Conservation (phyloP, 306 rosid species). For the Parietaria judaica region DNA sequence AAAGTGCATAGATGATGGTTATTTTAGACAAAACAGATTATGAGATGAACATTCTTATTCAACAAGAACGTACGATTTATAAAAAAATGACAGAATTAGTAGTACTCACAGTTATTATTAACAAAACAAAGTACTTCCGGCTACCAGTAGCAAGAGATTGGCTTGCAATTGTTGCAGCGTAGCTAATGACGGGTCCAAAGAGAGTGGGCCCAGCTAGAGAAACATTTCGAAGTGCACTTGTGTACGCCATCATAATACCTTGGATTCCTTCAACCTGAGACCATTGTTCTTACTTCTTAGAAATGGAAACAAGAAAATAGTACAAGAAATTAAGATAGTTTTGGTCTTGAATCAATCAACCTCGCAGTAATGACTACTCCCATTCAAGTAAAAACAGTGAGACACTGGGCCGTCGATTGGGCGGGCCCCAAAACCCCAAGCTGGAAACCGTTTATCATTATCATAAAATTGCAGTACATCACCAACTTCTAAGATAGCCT, state of each 20-base stretch:
- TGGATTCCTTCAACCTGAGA: slow-evolving; percentile 97
- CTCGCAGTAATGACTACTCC: slow-evolving; percentile 88
- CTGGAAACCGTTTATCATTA: slow-evolving; percentile 85
- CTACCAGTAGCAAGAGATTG: slow-evolving; percentile 75
- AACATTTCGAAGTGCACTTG: slow-evolving; percentile 90
- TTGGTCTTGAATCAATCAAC: slow-evolving; percentile 32
- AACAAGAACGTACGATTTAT: too few relatives aligned
- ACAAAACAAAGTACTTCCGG: slow-evolving; percentile 79
- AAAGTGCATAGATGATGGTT: neutral
- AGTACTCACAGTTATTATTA: slow-evolving; percentile 84
- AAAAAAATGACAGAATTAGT: too few relatives aligned
- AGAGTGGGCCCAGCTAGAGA: slow-evolving; percentile 99
- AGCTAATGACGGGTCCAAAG: slow-evolving; percentile 89
- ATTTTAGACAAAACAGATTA: neutral
- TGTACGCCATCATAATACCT: slow-evolving; percentile 94
- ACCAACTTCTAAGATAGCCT: slow-evolving; percentile 92
- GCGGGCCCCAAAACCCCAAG: slow-evolving; percentile 99
- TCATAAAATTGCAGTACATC: slow-evolving; percentile 95
- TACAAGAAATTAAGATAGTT: slow-evolving; percentile 19
- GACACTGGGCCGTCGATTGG: slow-evolving; percentile 99
- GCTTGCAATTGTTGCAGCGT: slow-evolving; percentile 90
- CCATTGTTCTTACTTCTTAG: slow-evolving; percentile 12
- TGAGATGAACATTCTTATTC: too few relatives aligned
- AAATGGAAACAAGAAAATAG: slow-evolving; percentile 9
- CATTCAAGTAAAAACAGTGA: slow-evolving; percentile 97